Conservation (phyloP, 1,139 yeast genomes). For the Hyphopichia burtonii region DNA sequence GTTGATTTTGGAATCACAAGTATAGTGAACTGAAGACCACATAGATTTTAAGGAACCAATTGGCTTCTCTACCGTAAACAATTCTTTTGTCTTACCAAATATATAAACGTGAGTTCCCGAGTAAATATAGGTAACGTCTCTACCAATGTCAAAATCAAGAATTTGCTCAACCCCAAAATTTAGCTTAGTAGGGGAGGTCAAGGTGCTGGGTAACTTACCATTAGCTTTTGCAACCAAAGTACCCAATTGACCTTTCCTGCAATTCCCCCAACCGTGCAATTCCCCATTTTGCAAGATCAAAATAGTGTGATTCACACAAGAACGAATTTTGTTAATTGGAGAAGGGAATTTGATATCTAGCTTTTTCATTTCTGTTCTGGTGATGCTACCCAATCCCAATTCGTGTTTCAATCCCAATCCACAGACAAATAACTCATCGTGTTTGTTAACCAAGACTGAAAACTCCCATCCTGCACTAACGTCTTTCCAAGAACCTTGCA, state of each 20-base stretch:
- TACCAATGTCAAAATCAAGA: constrained; percentile 32
- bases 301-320: constrained; percentile 61
- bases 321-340: constrained; percentile 26
- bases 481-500: constrained; percentile 39
- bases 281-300: constrained; percentile 39
- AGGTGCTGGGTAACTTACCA: constrained; percentile 16
- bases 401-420: constrained; percentile 77
- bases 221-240: constrained; percentile 9
- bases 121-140: constrained; percentile 43
- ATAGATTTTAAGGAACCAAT: constrained; percentile 43
- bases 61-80: constrained; percentile 1
- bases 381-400: constrained; percentile 54
- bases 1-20: constrained; percentile 15
- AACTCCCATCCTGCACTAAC: constrained; percentile 81
- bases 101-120: constrained; percentile 7
- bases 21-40: constrained; percentile 79
- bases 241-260: constrained; percentile 73
- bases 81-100: constrained; percentile 16
- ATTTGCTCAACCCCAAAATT: constrained; percentile 11
- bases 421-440: constrained; percentile 45
- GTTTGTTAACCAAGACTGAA: constrained; percentile 48
- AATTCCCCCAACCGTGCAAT: constrained; percentile 80
- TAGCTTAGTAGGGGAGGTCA: constrained; percentile 28
- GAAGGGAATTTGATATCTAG: constrained; percentile 12
- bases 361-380: constrained; percentile 13